Evolutionary conservation across 345 rosid species (phyloP).

Genomic region (Murraya paniculata): DNA sequence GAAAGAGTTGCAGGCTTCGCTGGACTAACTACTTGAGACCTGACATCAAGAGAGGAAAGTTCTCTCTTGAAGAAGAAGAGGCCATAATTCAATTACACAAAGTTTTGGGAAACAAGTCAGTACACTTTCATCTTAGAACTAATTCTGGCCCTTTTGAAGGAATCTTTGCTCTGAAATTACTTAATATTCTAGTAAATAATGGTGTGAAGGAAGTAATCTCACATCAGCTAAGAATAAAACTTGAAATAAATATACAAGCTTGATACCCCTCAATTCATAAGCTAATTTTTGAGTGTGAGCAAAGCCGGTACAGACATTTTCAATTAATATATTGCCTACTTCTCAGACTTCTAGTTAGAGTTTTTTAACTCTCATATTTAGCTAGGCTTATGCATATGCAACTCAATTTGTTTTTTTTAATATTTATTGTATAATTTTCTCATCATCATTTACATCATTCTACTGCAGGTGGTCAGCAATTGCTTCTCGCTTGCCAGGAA

Average conservation of each 20-base stretch:
- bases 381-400: neutral
- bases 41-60: constrained; percentile 78
- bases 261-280: too few relatives aligned
- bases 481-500: constrained; percentile 76
- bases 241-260: too few relatives aligned
- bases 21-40: constrained; percentile 92
- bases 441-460: neutral
- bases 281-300: too few relatives aligned
- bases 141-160: too few relatives aligned
- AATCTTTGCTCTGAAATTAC: too few relatives aligned
- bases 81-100: constrained; percentile 66
- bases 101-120: constrained; percentile 81
- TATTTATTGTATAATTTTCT: constrained; percentile 11
- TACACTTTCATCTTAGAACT: neutral
- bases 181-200: too few relatives aligned
- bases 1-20: constrained; percentile 86
- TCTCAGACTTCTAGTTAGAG: too few relatives aligned
- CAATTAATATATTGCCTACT: too few relatives aligned
- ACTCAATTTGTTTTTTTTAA: neutral
- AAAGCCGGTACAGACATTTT: too few relatives aligned
- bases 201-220: too few relatives aligned
- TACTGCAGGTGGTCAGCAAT: constrained; percentile 80
- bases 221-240: too few relatives aligned
- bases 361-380: too few relatives aligned
- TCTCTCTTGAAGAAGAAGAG: constrained; percentile 77